phyloP scores from a whole-genome alignment of 495 filamentous ascomycete genomes.

The Collariella sp. region DNA sequence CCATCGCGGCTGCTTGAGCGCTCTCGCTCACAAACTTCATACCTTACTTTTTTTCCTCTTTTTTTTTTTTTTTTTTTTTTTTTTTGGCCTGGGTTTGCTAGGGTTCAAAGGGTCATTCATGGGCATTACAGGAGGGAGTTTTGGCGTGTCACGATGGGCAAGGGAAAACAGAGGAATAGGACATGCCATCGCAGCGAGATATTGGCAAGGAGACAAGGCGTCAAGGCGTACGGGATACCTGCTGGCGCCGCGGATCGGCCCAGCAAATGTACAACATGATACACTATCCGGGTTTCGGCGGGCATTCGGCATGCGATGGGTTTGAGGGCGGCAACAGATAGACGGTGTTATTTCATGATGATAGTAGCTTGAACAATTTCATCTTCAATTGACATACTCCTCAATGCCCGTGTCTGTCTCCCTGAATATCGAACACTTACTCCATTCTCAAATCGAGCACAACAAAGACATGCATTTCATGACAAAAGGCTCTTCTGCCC shows the following conservation, averaged over 20 bases:
- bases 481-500: not conserved
- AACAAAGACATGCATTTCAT: not conserved
- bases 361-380: too few relatives aligned
- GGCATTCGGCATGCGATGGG: constrained; percentile 1
- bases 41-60: not conserved
- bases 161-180: not conserved
- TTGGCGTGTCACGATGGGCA: constrained; percentile 1
- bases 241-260: not conserved
- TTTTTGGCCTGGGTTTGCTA: not conserved
- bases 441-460: too few relatives aligned
- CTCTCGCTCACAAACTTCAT: not conserved
- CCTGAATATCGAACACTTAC: too few relatives aligned
- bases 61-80: not conserved
- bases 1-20: constrained; percentile 11
- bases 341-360: not conserved
- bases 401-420: too few relatives aligned
- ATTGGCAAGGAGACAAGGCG: not conserved
- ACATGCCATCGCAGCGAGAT: not conserved
- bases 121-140: not conserved
- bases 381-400: too few relatives aligned
- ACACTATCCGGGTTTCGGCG: not conserved
- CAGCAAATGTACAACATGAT: constrained; percentile 1
- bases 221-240: not conserved
- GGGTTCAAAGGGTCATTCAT: too few relatives aligned
- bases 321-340: not conserved